These are phyloP conservation scores for Trypanosoma platydactyli DNA, from an alignment of 208 protist genomes.

Conservation along the genomic window DNA sequence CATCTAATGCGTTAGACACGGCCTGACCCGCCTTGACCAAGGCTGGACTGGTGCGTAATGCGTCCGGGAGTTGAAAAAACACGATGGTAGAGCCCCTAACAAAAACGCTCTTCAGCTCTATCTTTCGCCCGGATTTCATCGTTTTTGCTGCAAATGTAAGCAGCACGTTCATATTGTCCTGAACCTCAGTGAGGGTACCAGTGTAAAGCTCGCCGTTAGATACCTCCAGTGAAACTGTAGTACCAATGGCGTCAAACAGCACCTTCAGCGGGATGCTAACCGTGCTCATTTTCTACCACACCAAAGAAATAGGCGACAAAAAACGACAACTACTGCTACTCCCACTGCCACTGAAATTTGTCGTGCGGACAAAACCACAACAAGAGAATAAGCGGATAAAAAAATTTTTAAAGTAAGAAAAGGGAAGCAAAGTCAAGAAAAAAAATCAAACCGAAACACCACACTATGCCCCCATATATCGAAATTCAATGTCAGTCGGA, in stretches of 20 bases:
- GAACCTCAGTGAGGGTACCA: constrained; percentile 80
- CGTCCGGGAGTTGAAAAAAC: constrained; percentile 93
- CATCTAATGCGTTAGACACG: constrained; percentile 63
- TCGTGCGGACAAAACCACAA: not conserved
- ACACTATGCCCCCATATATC: not conserved
- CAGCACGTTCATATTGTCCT: constrained; percentile 93
- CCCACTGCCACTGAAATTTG: not conserved
- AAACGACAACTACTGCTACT: not conserved
- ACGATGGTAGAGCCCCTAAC: constrained; percentile 90
- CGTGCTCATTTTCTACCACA: constrained; percentile 28
- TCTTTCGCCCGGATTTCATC: constrained; percentile 56
- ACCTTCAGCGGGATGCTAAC: constrained; percentile 92
- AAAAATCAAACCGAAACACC: not conserved
- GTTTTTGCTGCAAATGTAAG: constrained; percentile 80
- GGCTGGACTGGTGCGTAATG: constrained; percentile 70
- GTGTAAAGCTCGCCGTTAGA: constrained; percentile 90
- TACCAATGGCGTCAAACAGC: constrained; percentile 90
- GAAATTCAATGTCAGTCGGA: too few species aligned
- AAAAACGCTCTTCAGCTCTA: constrained; percentile 74
- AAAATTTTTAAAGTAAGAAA: too few species aligned
- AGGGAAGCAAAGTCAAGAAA: not conserved
- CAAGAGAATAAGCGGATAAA: not conserved
- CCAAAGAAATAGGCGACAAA: not conserved
- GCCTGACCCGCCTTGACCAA: constrained; percentile 60
- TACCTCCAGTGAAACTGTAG: constrained; percentile 90